Base-by-base conservation (phyloP, 108 stramenopile genomes). In the Fragilaria crotonensis region DNA sequence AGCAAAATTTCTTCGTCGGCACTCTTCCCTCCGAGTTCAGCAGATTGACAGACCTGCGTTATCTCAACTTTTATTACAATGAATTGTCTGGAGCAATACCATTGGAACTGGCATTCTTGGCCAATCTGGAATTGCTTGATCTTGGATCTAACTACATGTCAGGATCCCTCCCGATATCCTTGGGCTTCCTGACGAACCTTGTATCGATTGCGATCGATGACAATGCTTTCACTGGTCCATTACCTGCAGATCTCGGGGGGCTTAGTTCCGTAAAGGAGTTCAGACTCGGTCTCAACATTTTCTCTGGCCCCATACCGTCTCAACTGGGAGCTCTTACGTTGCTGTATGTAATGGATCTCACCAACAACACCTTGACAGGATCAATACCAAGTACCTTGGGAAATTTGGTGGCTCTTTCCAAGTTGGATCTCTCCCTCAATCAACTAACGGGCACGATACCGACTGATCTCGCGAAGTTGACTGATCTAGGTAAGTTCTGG, bases 1-100 rank as follows among this genome's bases (percentile, higher is more conserved):
- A 70, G 36, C 44, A 66, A 5, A 78, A 78, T 59, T 33, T 60
- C 33, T 31, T 78, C 45, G 60, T 60, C 5, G 77, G 77, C 25
- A 57, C 56, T 2, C 62, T 78, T 48, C 77, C 77, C 45, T 68
- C 63, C 57, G 77, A 73, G 45, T 52, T 78, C 19, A 68, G 62
- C 53, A 54, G 41, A 27, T 62, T 68, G 25, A 20, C 55, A 4
- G 65, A 60, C 3, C 68, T 73, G 0, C 64, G 74, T 23, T 44
- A 67, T 45, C 51, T 78, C 28, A 67, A 70, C 55, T 45, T 57
- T 18, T 17, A 30, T 2, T 41, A 36, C 56, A 57, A 57, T 20
- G 1, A 1, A 18, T 46, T 57, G 22, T 45, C 56, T 20, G 33
- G 44, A 46, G 33, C 25, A 2, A 30, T 52, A 2, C 51, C 51